Evolutionary conservation across 108 stramenopile genomes (phyloP), one percentile per base, ranked within the genome.

Genomic region (Conticribra guillardii): DNA sequence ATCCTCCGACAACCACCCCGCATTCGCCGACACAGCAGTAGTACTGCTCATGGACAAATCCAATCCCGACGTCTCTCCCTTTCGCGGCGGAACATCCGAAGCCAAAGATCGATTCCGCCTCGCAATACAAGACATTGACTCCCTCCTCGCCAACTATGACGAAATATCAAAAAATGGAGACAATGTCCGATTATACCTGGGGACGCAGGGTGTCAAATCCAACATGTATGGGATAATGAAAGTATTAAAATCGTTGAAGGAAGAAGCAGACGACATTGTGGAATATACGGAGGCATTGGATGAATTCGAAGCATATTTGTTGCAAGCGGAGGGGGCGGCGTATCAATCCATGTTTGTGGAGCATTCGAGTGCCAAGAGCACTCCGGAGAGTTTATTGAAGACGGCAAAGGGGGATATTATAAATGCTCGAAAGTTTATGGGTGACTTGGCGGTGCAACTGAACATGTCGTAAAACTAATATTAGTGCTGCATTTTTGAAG

Each of bases 281-380:
- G 50, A 51, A 24, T 89, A 72, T 50, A 81, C 82, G 2, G 88
- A 89, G 60, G 58, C 71, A 0, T 72, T 79, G 65, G 65, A 84
- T 47, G 85, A 85, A 41, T 89, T 89, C 59, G 79, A 86, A 33
- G 74, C 85, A 0, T 80, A 80, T 56, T 51, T 82, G 21, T 76
- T 59, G 53, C 81, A 82, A 47, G 85, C 88, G 21, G 88, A 89
- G 33, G 76, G 80, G 18, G 73, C 85, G 11, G 85, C 85, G 0
- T 89, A 89, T 51, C 73, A 73, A 52, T 80, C 82, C 23, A 45
- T 86, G 46, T 89, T 89, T 69, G 88, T 70, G 23, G 85, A 89
- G 59, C 74, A 80, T 67, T 83, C 82, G 3, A 65, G 73, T 18
- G 84, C 88, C 29, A 86, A 83, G 68, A 55, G 64, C 5, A 83